These are phyloP conservation scores for Suillus brevipes DNA, from an alignment of 768 basidiomycete genomes.

Conservation along the genomic window DNA sequence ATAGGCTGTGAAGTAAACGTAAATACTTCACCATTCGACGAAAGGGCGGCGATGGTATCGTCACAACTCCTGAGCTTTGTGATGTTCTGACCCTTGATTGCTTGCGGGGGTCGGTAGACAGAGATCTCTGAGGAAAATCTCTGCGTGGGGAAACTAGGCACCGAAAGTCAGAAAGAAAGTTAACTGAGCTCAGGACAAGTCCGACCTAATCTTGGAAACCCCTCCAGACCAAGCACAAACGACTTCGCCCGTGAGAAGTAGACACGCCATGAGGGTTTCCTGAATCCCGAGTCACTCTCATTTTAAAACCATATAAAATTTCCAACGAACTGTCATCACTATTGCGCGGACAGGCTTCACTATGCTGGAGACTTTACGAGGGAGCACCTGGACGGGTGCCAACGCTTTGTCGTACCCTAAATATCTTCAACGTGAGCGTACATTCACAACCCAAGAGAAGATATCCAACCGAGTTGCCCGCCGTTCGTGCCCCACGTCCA, in stretches of 20 bases:
- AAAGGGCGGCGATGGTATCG: constrained; percentile 78
- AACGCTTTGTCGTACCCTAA: constrained; percentile 75
- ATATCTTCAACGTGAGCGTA: background rate
- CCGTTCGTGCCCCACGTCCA: constrained; percentile 94
- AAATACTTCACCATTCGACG: constrained; percentile 88
- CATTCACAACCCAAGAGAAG: background rate
- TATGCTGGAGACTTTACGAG: constrained; percentile 80
- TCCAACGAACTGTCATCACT: constrained; percentile 54
- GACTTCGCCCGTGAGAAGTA: constrained; percentile 79
- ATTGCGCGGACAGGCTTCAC: constrained; percentile 68
- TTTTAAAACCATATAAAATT: background rate
- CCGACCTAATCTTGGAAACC: constrained; percentile 72
- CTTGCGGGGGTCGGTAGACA: constrained; percentile 82
- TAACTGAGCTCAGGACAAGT: constrained; percentile 4
- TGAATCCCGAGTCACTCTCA: constrained; percentile 27
- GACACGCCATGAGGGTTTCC: constrained; percentile 83
- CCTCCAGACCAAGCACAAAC: constrained; percentile 79
- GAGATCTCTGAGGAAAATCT: constrained; percentile 74
- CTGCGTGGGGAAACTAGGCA: constrained; percentile 68
- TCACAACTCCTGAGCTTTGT: constrained; percentile 80
- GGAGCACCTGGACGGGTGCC: constrained; percentile 73
- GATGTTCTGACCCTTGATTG: constrained; percentile 67
- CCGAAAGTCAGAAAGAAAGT: constrained; percentile 4
- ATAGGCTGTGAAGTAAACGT: constrained; percentile 59
- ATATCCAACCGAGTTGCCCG: constrained; percentile 80